phyloP scores from a whole-genome alignment of 2,329 filamentous ascomycete species.

The Phoma sp. region DNA sequence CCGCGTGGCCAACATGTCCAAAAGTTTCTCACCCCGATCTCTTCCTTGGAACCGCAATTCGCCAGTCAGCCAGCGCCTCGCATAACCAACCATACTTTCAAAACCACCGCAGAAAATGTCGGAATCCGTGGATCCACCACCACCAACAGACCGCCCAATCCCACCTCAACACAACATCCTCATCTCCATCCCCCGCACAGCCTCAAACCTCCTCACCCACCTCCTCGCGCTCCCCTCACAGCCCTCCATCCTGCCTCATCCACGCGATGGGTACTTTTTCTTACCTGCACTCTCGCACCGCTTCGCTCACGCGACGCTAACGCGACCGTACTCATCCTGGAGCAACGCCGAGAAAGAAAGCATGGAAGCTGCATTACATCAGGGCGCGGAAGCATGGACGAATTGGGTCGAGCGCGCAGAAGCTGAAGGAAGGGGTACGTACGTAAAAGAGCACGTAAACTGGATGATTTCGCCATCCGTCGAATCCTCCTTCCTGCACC shows the following conservation, averaged over 20 bases:
- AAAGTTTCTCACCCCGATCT: no score
- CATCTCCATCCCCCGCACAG: conserved; percentile 34
- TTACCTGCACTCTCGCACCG: conserved; percentile 15
- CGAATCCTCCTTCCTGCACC: conserved; percentile 16
- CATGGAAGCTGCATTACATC: conserved; percentile 13
- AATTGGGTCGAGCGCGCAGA: conserved; percentile 9
- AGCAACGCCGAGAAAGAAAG: conserved; percentile 3
- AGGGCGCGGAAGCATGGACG: conserved; percentile 9
- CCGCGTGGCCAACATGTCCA: no score
- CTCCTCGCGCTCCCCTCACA: conserved; percentile 32
- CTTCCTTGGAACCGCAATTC: no score
- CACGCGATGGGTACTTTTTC: conserved; percentile 34
- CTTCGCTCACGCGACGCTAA: conserved; percentile 7
- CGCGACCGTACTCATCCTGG: conserved; percentile 14
- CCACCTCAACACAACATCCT: conserved; percentile 32
- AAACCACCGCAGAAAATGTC: no score
- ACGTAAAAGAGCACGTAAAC: conserved; percentile 30
- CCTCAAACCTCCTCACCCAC: conserved; percentile 31
- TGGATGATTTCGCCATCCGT: conserved; percentile 22
- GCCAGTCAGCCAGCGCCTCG: no score
- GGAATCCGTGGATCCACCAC: background rate
- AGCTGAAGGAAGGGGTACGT: conserved; percentile 10
- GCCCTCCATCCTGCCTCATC: conserved; percentile 16
- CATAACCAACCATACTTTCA: no score
- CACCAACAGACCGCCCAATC: no score